phyloP scores from a whole-genome alignment of 2,329 filamentous ascomycete species.

The Diaporthe aspalathi region DNA sequence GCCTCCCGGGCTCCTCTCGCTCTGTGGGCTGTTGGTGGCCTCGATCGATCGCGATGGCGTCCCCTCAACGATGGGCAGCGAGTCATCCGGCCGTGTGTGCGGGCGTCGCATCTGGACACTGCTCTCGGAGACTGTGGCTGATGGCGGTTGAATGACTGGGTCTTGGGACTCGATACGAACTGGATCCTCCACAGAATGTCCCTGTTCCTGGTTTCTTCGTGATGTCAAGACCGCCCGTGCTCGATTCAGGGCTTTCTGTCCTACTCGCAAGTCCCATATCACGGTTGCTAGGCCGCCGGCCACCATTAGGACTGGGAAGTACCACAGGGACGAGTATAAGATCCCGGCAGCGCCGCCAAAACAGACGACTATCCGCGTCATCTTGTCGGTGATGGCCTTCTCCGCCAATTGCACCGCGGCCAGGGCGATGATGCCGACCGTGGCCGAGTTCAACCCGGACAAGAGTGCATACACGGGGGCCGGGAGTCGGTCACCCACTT shows the following conservation, averaged over 20 bases:
- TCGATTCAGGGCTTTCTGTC: neutral
- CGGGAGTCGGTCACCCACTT: slow-evolving; percentile 69
- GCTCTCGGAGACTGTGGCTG: neutral
- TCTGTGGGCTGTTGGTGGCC: slow-evolving; percentile 14
- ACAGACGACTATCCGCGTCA: neutral
- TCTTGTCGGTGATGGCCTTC: neutral
- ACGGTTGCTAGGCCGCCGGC: slow-evolving; percentile 64
- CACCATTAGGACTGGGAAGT: slow-evolving; percentile 74
- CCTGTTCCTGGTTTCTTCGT: neutral
- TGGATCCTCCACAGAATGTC: neutral
- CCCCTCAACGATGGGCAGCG: slow-evolving; percentile 9
- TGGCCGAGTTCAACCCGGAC: slow-evolving; percentile 77
- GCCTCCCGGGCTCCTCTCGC: slow-evolving; percentile 3
- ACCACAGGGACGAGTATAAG: slow-evolving; percentile 80
- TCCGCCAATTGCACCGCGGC: slow-evolving; percentile 1
- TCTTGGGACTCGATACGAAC: neutral
- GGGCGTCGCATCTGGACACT: neutral
- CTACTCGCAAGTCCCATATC: slow-evolving; percentile 63
- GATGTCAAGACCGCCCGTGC: neutral
- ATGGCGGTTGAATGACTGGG: neutral
- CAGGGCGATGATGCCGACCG: slow-evolving; percentile 61
- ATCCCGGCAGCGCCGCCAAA: slow-evolving; percentile 56
- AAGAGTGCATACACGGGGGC: slow-evolving; percentile 74
- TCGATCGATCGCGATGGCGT: neutral
- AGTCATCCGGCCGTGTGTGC: neutral